These are phyloP conservation scores for Erythrophleum fordii DNA, from an alignment of 306 rosid genomes.

Conservation along the genomic window DNA sequence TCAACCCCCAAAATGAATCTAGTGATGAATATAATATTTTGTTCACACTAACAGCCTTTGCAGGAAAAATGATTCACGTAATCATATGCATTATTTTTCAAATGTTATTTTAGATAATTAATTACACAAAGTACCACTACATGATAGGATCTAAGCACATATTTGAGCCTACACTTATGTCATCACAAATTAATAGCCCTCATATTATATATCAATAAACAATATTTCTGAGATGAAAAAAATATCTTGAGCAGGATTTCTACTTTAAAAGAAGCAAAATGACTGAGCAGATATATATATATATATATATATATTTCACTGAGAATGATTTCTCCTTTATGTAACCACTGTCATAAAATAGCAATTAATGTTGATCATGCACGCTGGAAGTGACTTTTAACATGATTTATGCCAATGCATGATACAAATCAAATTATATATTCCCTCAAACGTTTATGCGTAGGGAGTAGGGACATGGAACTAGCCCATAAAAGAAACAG, in stretches of 20 bases:
- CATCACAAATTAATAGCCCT: background rate
- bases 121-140: background rate
- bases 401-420: background rate
- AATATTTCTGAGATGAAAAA: background rate
- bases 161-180: background rate
- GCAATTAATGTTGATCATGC: background rate
- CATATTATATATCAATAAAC: background rate
- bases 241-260: background rate
- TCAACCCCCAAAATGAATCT: constrained; percentile 16
- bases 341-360: background rate
- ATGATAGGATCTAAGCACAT: background rate
- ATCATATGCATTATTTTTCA: background rate
- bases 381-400: constrained; percentile 15
- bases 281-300: background rate
- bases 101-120: background rate
- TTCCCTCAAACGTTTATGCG: background rate
- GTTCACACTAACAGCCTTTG: background rate
- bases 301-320: too few species aligned
- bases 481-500: background rate
- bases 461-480: background rate
- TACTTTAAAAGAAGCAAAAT: background rate
- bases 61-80: background rate
- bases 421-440: background rate
- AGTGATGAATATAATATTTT: background rate
- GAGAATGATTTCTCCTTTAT: background rate